phyloP scores from a whole-genome alignment of 306 rosid genomes.

The Vicia villosa region DNA sequence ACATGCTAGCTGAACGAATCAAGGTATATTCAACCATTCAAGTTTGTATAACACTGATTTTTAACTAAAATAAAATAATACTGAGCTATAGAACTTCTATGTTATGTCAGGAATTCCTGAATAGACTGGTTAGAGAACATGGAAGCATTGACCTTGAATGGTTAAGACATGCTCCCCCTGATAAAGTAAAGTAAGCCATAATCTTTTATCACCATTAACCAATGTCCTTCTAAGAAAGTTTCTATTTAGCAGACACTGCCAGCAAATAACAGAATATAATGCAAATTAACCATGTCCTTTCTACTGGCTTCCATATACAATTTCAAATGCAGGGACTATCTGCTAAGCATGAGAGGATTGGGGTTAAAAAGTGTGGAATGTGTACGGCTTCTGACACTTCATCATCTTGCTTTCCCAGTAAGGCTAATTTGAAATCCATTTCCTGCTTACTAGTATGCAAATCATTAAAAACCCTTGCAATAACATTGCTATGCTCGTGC shows the following conservation, averaged over 20 bases:
- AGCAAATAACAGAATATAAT: conserved; percentile 15
- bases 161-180: conserved; percentile 92
- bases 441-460: conserved; percentile 18
- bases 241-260: conserved; percentile 15
- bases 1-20: conserved; percentile 92
- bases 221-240: conserved; percentile 7
- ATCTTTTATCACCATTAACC: conserved; percentile 30
- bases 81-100: conserved; percentile 12
- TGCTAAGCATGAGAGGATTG: conserved; percentile 80
- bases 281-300: conserved; percentile 33
- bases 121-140: conserved; percentile 80
- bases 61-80: conserved; percentile 18
- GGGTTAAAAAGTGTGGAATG: conserved; percentile 98
- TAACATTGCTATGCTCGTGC: conserved; percentile 33
- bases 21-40: conserved; percentile 50
- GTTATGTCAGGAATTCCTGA: conserved; percentile 72
- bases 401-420: conserved; percentile 96
- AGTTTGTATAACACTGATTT: conserved; percentile 25
- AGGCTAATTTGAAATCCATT: conserved; percentile 39
- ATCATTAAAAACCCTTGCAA: conserved; percentile 29
- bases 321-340: conserved; percentile 68
- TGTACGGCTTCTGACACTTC: conserved; percentile 90
- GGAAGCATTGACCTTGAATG: conserved; percentile 92
- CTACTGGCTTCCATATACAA: conserved; percentile 20
- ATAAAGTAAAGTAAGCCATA: conserved; percentile 71